Conservation (phyloP, 805 yeast species). For the Teunomyces tritomae region DNA sequence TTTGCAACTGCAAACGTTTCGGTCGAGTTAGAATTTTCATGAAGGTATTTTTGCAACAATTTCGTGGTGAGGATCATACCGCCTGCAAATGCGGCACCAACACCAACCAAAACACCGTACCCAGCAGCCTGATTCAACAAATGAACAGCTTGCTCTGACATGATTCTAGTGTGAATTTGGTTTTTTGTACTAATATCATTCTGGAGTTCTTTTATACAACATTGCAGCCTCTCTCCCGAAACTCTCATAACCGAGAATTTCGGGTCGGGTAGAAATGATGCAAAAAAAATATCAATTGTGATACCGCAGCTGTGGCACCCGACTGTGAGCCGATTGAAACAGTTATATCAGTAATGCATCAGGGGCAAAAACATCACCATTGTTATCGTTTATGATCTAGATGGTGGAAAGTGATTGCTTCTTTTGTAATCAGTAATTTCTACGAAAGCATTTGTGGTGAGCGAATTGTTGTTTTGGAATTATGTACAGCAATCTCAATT, state of each 20-base stretch:
- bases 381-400: no score
- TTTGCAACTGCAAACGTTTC: constrained; percentile 30
- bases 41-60: constrained; percentile 19
- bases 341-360: no score
- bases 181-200: background rate
- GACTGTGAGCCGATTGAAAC: background rate
- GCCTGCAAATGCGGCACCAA: constrained; percentile 29
- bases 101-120: constrained; percentile 30
- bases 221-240: background rate
- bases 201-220: background rate
- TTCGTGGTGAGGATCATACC: constrained; percentile 27
- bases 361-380: no score
- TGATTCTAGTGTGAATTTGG: background rate
- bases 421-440: no score
- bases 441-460: no score
- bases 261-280: background rate
- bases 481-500: no score
- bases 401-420: no score
- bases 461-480: no score
- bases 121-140: constrained; percentile 26
- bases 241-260: background rate
- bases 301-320: background rate
- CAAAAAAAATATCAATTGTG: background rate
- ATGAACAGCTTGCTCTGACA: constrained; percentile 11
- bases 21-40: constrained; percentile 24